Conservation (phyloP, 2,329 filamentous ascomycete species). For the Alternaria gaisen region DNA sequence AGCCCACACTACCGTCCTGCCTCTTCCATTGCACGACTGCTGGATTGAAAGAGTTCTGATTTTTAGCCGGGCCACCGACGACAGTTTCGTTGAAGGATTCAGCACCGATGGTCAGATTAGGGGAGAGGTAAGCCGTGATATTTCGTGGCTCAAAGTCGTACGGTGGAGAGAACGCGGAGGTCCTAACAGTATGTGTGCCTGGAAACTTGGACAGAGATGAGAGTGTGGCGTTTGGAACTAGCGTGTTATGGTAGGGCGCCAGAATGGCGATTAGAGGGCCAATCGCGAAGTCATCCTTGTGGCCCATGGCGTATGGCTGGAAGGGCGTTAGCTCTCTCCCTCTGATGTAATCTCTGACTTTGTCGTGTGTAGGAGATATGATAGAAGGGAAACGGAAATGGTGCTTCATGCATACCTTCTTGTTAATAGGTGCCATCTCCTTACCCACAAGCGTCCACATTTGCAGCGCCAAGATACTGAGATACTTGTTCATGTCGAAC, state of each 20-base stretch:
- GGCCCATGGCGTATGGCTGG: conserved; percentile 64
- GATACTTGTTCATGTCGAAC: conserved; percentile 70
- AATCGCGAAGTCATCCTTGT: conserved; percentile 67
- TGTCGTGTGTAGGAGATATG: not conserved
- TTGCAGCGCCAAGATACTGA: conserved; percentile 66
- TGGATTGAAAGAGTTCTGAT: conserved; percentile 65
- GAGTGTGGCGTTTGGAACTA: conserved; percentile 55
- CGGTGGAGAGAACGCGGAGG: conserved; percentile 66
- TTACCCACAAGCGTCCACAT: conserved; percentile 68
- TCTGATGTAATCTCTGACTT: not conserved
- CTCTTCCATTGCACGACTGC: conserved; percentile 67
- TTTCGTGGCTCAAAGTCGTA: conserved; percentile 66
- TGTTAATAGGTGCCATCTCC: conserved; percentile 47
- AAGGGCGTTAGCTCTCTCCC: not conserved
- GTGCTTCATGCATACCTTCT: conserved; percentile 30
- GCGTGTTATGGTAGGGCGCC: conserved; percentile 58
- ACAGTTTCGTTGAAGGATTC: conserved; percentile 66
- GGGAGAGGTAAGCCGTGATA: conserved; percentile 66
- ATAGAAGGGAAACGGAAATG: not conserved
- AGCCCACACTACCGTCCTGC: conserved; percentile 40
- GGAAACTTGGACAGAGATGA: conserved; percentile 58
- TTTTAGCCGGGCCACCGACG: conserved; percentile 64
- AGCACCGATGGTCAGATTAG: conserved; percentile 67
- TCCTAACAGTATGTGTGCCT: conserved; percentile 63
- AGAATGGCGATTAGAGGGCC: conserved; percentile 66